Evolutionary conservation across 352 stramenopile species (phyloP).

Genomic region (Chrysophaeum taylorii): DNA sequence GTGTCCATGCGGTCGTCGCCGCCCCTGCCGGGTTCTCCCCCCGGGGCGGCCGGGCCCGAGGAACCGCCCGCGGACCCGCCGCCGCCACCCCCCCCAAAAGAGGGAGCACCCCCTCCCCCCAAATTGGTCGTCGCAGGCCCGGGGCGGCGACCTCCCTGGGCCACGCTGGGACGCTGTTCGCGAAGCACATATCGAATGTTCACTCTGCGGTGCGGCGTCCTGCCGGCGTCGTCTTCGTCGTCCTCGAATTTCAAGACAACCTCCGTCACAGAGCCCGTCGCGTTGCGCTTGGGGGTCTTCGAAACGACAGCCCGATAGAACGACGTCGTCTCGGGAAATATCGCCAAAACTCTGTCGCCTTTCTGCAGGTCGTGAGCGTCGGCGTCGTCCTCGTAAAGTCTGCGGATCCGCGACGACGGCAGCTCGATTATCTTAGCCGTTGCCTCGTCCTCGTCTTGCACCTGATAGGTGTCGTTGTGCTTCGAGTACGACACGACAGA

Average conservation of each 20-base stretch:
- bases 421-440: conserved; percentile 78
- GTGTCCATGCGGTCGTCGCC: no score
- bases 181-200: conserved; percentile 74
- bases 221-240: conserved; percentile 79
- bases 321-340: conserved; percentile 93
- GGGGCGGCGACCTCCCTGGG: background rate
- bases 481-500: conserved; percentile 73
- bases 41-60: background rate
- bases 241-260: conserved; percentile 94
- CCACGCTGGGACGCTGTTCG: background rate
- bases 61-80: background rate
- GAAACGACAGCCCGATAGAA: conserved; percentile 87
- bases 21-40: background rate
- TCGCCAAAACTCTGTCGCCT: conserved; percentile 83
- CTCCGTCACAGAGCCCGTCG: conserved; percentile 49
- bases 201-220: conserved; percentile 77
- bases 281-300: conserved; percentile 69
- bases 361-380: conserved; percentile 69
- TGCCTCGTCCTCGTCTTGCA: conserved; percentile 88
- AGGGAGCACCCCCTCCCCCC: no score
- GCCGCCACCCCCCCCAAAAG: no score
- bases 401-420: conserved; percentile 60
- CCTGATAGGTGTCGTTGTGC: conserved; percentile 72
- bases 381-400: conserved; percentile 51
- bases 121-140: background rate